phyloP scores from a whole-genome alignment of 2,329 filamentous ascomycete genomes.

The Dactylella cylindrospora region DNA sequence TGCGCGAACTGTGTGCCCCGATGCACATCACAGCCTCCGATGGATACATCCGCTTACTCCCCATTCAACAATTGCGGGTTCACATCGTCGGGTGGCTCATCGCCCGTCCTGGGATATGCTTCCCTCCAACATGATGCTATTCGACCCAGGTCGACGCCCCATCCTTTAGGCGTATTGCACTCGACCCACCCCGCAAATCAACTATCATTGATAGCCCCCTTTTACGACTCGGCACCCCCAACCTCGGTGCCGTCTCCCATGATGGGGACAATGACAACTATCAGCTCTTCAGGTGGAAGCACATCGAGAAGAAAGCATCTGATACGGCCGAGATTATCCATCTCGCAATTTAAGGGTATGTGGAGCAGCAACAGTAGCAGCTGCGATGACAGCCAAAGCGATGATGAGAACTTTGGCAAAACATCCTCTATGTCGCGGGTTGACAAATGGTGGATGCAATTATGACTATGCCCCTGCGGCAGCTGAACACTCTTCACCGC shows the following conservation, averaged over 20 bases:
- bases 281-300: constrained; percentile 38
- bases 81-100: constrained; percentile 32
- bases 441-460: constrained; percentile 42
- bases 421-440: constrained; percentile 36
- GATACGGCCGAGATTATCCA: constrained; percentile 35
- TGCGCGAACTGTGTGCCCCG: constrained; percentile 33
- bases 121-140: constrained; percentile 31
- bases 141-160: constrained; percentile 36
- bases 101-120: constrained; percentile 30
- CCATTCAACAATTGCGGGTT: constrained; percentile 29
- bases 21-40: constrained; percentile 31
- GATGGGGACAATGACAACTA: constrained; percentile 38
- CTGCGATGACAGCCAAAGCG: constrained; percentile 41
- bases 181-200: constrained; percentile 40
- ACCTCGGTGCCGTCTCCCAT: constrained; percentile 17
- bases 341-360: constrained; percentile 41
- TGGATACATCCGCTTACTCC: constrained; percentile 19
- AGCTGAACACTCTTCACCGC: constrained; percentile 7
- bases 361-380: constrained; percentile 43
- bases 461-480: constrained; percentile 41
- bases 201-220: constrained; percentile 38
- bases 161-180: constrained; percentile 31
- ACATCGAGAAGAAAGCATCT: constrained; percentile 30
- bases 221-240: constrained; percentile 39
- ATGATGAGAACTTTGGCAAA: constrained; percentile 34